Conservation (phyloP, 2,329 filamentous ascomycete species). For the Geosmithia flava region DNA sequence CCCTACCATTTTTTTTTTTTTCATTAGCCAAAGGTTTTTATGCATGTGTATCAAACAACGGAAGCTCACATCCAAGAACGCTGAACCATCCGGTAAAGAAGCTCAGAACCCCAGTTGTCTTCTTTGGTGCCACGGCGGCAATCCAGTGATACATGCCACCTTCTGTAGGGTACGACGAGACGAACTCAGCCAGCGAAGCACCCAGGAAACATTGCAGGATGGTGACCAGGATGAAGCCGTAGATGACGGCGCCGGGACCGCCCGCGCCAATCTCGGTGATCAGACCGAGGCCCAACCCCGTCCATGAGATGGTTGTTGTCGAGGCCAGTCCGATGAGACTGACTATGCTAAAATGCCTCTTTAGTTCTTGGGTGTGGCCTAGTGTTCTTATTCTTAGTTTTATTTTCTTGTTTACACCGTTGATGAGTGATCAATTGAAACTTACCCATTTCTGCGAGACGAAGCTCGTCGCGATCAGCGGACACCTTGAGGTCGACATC, state of each 20-base stretch:
- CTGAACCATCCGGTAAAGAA: constrained; percentile 31
- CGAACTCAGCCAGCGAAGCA: constrained; percentile 37
- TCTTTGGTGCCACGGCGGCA: constrained; percentile 28
- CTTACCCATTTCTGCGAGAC: not conserved
- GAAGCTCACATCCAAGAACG: constrained; percentile 38
- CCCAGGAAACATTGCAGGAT: constrained; percentile 31
- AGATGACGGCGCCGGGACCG: constrained; percentile 34
- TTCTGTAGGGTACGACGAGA: constrained; percentile 32
- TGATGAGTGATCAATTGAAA: not conserved
- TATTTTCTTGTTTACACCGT: not conserved
- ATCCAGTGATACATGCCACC: constrained; percentile 41
- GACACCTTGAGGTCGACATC: not conserved
- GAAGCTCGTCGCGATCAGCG: not conserved
- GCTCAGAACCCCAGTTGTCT: constrained; percentile 24
- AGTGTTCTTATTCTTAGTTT: not conserved
- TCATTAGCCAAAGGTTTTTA: no score
- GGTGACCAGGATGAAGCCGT: constrained; percentile 34
- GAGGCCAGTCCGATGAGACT: constrained; percentile 34
- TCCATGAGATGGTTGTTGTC: constrained; percentile 37
- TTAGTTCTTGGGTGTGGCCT: constrained; percentile 34
- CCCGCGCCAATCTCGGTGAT: constrained; percentile 34
- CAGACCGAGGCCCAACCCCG: constrained; percentile 28
- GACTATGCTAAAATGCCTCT: constrained; percentile 32
- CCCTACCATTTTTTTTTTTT: no score
- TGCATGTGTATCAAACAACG: not conserved